Evolutionary conservation across 2,329 filamentous ascomycete genomes (phyloP).

Genomic region (Penicillium digitatum): DNA sequence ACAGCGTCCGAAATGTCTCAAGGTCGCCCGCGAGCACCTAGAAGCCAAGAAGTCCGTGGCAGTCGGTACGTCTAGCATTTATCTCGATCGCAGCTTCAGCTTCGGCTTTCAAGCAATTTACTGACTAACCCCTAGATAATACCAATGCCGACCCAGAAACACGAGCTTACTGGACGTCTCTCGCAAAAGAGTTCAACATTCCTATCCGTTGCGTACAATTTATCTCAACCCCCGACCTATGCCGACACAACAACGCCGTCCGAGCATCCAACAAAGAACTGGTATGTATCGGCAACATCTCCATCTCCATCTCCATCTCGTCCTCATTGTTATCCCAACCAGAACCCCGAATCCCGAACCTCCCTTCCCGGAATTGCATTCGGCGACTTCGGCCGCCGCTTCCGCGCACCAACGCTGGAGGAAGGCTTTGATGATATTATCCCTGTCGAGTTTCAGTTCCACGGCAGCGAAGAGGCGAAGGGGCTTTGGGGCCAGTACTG

Average conservation of each 20-base stretch:
- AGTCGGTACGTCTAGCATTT: constrained; percentile 59
- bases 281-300: constrained; percentile 26
- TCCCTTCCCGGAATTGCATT: constrained; percentile 78
- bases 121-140: constrained; percentile 62
- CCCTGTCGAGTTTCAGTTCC: constrained; percentile 70
- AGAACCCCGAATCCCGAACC: constrained; percentile 74
- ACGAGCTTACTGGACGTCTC: constrained; percentile 69
- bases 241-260: constrained; percentile 83
- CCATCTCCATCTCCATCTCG: not conserved
- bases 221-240: constrained; percentile 64
- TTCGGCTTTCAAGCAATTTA: constrained; percentile 8
- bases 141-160: constrained; percentile 85
- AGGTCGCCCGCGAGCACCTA: constrained; percentile 65
- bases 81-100: not conserved
- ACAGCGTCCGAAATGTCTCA: constrained; percentile 62
- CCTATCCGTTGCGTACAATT: constrained; percentile 85
- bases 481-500: constrained; percentile 73
- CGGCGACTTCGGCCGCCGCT: constrained; percentile 67
- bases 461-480: constrained; percentile 65
- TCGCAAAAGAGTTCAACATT: constrained; percentile 67
- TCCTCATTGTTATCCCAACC: not conserved
- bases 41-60: constrained; percentile 64
- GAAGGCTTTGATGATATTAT: constrained; percentile 85
- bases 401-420: constrained; percentile 63
- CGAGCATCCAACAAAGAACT: constrained; percentile 58